Evolutionary conservation across 2,329 filamentous ascomycete species (phyloP).

Genomic region (Xylaria sp.): DNA sequence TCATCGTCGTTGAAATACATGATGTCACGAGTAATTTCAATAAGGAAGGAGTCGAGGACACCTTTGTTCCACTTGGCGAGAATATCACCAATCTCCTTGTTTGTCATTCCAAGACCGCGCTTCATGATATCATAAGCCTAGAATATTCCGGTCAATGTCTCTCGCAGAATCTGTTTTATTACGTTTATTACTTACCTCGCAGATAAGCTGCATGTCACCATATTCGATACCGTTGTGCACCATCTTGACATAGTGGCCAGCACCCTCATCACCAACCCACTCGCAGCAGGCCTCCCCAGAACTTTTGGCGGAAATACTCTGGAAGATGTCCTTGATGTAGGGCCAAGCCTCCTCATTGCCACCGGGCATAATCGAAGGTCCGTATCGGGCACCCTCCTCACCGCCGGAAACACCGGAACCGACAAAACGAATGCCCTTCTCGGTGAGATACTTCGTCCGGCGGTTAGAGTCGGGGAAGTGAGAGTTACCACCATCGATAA

Average conservation of each 20-base stretch:
- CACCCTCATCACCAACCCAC: slow-evolving; percentile 99
- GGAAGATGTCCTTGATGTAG: slow-evolving; percentile 98
- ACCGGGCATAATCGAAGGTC: slow-evolving; percentile 98
- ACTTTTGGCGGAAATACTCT: slow-evolving; percentile 96
- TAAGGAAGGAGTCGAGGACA: slow-evolving; percentile 98
- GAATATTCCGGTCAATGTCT: slow-evolving; percentile 20
- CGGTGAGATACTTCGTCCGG: slow-evolving; percentile 85
- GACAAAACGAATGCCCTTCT: slow-evolving; percentile 94
- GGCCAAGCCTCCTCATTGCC: slow-evolving; percentile 98
- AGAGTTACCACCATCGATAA: slow-evolving; percentile 99
- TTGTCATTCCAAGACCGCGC: slow-evolving; percentile 87
- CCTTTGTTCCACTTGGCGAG: slow-evolving; percentile 98
- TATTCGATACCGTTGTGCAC: slow-evolving; percentile 99
- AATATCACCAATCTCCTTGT: slow-evolving; percentile 96
- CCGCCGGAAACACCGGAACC: slow-evolving; percentile 98
- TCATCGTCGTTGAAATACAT: slow-evolving; percentile 99
- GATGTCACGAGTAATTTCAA: slow-evolving; percentile 98
- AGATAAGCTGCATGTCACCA: slow-evolving; percentile 99
- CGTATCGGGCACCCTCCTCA: slow-evolving; percentile 98
- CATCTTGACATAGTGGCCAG: slow-evolving; percentile 99
- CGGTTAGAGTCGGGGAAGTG: slow-evolving; percentile 99
- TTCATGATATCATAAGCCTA: slow-evolving; percentile 99
- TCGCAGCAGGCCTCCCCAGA: slow-evolving; percentile 98
- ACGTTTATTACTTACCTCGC: slow-evolving; percentile 76
- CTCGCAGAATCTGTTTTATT: not conserved